Conservation (phyloP, 306 rosid species). For the Comarum palustre region DNA sequence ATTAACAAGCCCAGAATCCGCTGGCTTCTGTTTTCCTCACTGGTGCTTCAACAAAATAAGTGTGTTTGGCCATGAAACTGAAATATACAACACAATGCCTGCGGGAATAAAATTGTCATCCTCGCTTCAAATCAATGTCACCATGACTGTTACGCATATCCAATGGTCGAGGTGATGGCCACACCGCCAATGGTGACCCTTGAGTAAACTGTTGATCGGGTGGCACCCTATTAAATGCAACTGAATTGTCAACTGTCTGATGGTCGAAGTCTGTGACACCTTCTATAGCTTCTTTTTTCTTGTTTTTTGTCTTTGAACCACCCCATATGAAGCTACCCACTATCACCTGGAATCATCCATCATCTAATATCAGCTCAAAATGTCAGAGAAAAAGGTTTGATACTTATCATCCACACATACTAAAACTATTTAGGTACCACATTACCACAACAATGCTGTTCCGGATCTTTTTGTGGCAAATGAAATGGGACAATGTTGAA, state of each 20-base stretch:
- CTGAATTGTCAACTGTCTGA: slow-evolving; percentile 53
- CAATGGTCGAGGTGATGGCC: slow-evolving; percentile 66
- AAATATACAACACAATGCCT: slow-evolving; percentile 33
- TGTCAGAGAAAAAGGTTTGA: background rate
- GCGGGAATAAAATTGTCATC: slow-evolving; percentile 40
- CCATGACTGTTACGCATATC: slow-evolving; percentile 80
- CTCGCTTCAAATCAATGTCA: slow-evolving; percentile 96
- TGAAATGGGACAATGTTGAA: background rate
- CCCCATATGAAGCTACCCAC: slow-evolving; percentile 94
- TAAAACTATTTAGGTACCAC: background rate
- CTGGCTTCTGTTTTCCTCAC: slow-evolving; percentile 38
- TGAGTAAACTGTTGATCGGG: slow-evolving; percentile 57
- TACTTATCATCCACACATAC: background rate
- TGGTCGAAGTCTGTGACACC: slow-evolving; percentile 53
- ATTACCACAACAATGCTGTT: background rate
- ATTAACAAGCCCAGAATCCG: slow-evolving; percentile 35
- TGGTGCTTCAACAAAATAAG: slow-evolving; percentile 46
- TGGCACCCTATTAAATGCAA: slow-evolving; percentile 37
- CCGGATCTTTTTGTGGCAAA: background rate
- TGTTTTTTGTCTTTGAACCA: slow-evolving; percentile 57
- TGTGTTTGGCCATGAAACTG: slow-evolving; percentile 35
- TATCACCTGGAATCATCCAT: slow-evolving; percentile 63
- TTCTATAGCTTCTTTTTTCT: slow-evolving; percentile 55
- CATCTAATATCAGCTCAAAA: slow-evolving; percentile 12
- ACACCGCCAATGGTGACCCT: slow-evolving; percentile 49